Base-by-base conservation (phyloP, 192 early-diverging fungal species). In the Ambispora gerdemannii region DNA sequence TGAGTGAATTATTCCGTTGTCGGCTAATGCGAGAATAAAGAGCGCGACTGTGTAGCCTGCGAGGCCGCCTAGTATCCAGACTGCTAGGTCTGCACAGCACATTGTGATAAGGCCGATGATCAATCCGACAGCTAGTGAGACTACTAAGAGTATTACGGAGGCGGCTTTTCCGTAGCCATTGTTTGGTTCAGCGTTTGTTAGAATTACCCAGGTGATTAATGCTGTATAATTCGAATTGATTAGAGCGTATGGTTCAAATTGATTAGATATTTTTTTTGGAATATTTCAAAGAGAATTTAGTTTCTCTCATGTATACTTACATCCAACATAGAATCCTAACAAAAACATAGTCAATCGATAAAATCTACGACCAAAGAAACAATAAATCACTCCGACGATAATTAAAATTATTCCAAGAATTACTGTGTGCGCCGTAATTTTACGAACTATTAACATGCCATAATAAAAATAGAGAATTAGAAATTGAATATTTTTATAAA, bases 31-130 rank as follows among this genome's bases (percentile, higher is more conserved):
- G 34, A 92, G 84, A 32, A 93, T 74, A 82, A 88, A 91, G 36
- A 91, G 74, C 3, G 92, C 87, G 28, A 91, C 72, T 31, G 85
- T 71, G 76, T 89, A 94, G 68, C 95, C 95, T 36, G 87, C 83
- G 50, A 92, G 75, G 19, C 82, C 92, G 55, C 93, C 95, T 15
- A 94, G 72, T 17, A 92, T 74, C 60, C 88, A 86, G 34, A 94
- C 75, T 25, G 88, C 93, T 1, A 95, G 74, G 55, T 82, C 82
- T 81, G 83, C 86, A 63, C 91, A 81, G 74, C 88, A 93, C 32
- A 87, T 51, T 17, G 89, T 72, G 1, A 93, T 59, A 10, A 70
- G 70, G 58, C 93, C 95, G 47, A 82, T 82, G 10, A 93, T 13
- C 4, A 91, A 58, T 43, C 92, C 95, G 3, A 82, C 70, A 3